Percentiles rank a stretch among this genome's conserved stretches.
Evolutionary conservation across 768 basidiomycete genomes (phyloP).

Genomic region (Thelephora aurantiotincta): DNA sequence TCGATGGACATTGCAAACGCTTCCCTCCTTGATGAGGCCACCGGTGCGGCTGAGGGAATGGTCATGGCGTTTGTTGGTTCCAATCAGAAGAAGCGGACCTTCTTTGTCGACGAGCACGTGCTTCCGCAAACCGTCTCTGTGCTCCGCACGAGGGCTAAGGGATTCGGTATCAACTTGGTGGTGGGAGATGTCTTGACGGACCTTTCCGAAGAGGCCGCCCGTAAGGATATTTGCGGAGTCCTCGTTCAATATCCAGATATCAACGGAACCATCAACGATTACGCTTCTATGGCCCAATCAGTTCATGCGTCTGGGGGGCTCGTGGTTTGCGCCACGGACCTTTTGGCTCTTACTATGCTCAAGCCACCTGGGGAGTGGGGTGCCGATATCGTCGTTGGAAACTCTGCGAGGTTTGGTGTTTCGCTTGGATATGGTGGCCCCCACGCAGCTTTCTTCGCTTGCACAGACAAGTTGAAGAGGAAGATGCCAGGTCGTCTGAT

Average conservation of each 20-base stretch:
- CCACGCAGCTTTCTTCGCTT: conserved; percentile 95
- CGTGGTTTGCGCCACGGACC: conserved; percentile 80
- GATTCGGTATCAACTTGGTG: conserved; percentile 78
- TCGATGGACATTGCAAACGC: conserved; percentile 94
- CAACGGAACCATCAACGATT: conserved; percentile 72
- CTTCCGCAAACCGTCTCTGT: conserved; percentile 85
- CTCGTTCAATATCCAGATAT: conserved; percentile 93
- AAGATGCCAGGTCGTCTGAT: conserved; percentile 99
- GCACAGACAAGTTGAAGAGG: conserved; percentile 81
- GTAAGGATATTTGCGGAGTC: conserved; percentile 65
- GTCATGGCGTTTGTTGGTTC: conserved; percentile 74
- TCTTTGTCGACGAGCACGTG: conserved; percentile 75
- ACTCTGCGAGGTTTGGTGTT: conserved; percentile 93
- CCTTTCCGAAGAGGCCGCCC: conserved; percentile 36
- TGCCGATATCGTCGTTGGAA: conserved; percentile 89
- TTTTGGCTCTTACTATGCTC: conserved; percentile 83
- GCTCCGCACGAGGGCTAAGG: conserved; percentile 79
- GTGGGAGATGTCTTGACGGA: conserved; percentile 44
- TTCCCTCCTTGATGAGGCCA: conserved; percentile 88
- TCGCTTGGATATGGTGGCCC: conserved; percentile 96
- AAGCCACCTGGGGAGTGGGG: conserved; percentile 99
- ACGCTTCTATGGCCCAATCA: conserved; percentile 42
- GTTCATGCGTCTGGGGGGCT: conserved; percentile 70
- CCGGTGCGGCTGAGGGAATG: conserved; percentile 94
- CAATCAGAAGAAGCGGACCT: conserved; percentile 62